Evolutionary conservation across 2,329 filamentous ascomycete genomes (phyloP).

Genomic region (Colletotrichum endophyticum): DNA sequence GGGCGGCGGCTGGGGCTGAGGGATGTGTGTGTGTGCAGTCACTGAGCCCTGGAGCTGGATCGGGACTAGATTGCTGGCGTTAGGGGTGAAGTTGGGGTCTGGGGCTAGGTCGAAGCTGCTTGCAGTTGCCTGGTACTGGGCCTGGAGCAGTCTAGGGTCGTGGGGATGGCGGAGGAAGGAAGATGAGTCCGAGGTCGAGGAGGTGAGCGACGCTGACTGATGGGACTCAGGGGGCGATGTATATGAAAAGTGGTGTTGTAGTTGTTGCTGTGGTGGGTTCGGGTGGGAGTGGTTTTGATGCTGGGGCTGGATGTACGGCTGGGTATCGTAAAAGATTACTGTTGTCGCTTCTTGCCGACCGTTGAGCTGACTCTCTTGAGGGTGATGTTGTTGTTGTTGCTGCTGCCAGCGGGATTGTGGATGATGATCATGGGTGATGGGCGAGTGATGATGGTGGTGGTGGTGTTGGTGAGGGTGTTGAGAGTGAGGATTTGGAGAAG

Average conservation of each 20-base stretch:
- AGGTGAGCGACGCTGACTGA: background rate
- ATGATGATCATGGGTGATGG: background rate
- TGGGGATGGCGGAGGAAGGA: conserved; percentile 18
- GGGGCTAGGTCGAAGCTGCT: background rate
- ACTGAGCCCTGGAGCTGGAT: background rate
- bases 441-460: background rate
- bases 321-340: background rate
- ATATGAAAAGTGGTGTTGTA: background rate
- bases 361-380: background rate
- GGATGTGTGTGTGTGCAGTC: background rate
- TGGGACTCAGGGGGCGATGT: background rate
- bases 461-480: background rate
- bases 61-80: conserved; percentile 1
- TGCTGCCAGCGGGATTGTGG: background rate
- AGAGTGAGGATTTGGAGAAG: background rate
- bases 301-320: background rate
- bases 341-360: background rate
- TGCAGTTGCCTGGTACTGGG: conserved; percentile 6
- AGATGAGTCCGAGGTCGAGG: background rate
- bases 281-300: background rate
- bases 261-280: background rate
- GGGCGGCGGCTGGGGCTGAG: background rate
- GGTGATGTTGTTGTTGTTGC: background rate
- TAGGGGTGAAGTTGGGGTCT: background rate
- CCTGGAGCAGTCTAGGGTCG: conserved; percentile 19